A percentile compares a stretch with the other conserved stretches of the same genome.
Evolutionary conservation across 768 basidiomycete genomes (phyloP).

Genomic region (Xerocomus spinulosus): DNA sequence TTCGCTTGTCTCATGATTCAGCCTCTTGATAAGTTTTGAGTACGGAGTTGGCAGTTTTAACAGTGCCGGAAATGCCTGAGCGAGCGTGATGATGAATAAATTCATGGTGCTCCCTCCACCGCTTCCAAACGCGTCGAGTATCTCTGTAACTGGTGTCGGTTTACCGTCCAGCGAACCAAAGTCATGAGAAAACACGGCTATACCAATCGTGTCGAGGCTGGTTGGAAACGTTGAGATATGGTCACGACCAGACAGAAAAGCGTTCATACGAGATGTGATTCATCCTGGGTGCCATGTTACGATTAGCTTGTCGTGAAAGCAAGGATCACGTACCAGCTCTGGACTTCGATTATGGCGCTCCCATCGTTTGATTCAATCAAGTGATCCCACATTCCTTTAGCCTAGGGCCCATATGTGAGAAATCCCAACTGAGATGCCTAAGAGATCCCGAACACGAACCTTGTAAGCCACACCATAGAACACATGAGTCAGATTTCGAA

Average conservation of each 20-base stretch:
- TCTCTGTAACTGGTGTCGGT: constrained; percentile 18
- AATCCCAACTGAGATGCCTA: too few relatives aligned
- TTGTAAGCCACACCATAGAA: constrained; percentile 42
- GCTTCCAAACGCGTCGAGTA: constrained; percentile 23
- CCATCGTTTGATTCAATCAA: constrained; percentile 21
- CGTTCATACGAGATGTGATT: constrained; percentile 38
- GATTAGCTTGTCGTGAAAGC: background rate
- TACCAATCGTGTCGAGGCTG: constrained; percentile 43
- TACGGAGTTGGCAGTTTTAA: constrained; percentile 30
- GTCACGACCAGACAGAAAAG: background rate
- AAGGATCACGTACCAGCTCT: constrained; percentile 35
- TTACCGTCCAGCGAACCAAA: constrained; percentile 33
- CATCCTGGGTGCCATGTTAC: constrained; percentile 31
- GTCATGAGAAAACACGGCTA: constrained; percentile 41
- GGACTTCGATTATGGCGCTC: constrained; percentile 41
- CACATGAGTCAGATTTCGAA: constrained; percentile 33
- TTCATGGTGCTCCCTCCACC: constrained; percentile 7
- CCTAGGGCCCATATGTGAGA: constrained; percentile 9
- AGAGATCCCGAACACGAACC: constrained; percentile 23
- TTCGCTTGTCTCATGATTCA: constrained; percentile 30
- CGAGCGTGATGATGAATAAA: constrained; percentile 22
- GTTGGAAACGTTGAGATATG: background rate
- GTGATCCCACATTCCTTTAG: constrained; percentile 30
- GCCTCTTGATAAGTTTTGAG: constrained; percentile 17
- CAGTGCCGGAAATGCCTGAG: constrained; percentile 28